Evolutionary conservation across 257 asterid genomes (phyloP).

Genomic region (Perilla frutescens): DNA sequence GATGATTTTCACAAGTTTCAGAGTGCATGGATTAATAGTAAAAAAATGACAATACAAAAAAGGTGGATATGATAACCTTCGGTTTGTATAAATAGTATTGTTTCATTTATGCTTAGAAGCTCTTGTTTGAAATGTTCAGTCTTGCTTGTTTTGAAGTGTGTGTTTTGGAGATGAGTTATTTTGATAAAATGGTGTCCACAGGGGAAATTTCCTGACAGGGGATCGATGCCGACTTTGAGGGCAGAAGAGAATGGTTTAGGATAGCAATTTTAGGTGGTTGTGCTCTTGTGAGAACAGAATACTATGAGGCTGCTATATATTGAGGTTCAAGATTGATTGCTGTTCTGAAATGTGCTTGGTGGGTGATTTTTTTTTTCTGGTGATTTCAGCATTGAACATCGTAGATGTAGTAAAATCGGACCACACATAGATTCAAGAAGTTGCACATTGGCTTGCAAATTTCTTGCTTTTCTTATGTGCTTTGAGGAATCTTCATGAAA

Average conservation of each 20-base stretch:
- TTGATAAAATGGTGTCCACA: conserved; percentile 40
- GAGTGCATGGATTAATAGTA: conserved; percentile 6
- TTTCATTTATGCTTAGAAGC: neutral
- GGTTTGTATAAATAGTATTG: neutral
- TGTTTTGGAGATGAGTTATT: too few relatives aligned
- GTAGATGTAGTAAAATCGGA: conserved; percentile 34
- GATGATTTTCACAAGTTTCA: neutral
- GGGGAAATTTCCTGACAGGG: conserved; percentile 46
- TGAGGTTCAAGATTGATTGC: conserved; percentile 51
- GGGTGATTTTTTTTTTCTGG: conserved; percentile 49
- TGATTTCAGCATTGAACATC: conserved; percentile 50
- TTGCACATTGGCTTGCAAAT: conserved; percentile 58
- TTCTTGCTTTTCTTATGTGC: conserved; percentile 58
- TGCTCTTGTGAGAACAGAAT: conserved; percentile 49
- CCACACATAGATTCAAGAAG: conserved; percentile 42
- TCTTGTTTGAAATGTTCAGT: neutral
- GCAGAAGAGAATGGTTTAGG: conserved; percentile 44
- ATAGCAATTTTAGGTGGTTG: conserved; percentile 41
- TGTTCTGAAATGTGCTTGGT: conserved; percentile 58
- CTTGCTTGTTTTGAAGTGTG: neutral
- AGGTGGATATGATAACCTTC: neutral
- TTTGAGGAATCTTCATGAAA: conserved; percentile 34
- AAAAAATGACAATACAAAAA: neutral
- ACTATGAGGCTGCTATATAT: conserved; percentile 43
- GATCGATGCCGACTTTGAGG: conserved; percentile 41